Base-by-base conservation (phyloP, 2,329 filamentous ascomycete genomes). In the Phaeosphaeria sp. region DNA sequence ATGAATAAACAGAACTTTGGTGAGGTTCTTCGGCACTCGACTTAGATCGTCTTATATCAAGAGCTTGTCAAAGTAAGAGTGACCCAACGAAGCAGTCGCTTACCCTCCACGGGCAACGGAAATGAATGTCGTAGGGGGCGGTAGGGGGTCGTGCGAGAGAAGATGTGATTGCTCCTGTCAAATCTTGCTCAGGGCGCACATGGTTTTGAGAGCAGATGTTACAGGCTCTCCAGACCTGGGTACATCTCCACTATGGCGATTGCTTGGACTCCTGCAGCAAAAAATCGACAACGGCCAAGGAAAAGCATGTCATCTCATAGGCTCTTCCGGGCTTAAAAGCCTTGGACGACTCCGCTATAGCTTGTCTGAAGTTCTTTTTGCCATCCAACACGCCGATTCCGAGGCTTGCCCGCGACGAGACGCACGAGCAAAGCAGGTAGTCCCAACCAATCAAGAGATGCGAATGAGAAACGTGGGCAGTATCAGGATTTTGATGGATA, bases 61-160 rank as follows among this genome's bases (percentile, higher is more conserved):
- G 5, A 20, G 42, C 9, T 13, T 46, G n/a, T 9, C 21, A 46
- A 22, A 18, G 36, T 41, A 21, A 22, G 6, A 13, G 21, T 20
- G 42, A 23, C n/a, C 6, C 42, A 21, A 20, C 9, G 18, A 21
- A 13, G 21, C 11, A 23, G 18, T 20, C 18, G 18, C 2, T 4
- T 15, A 4, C 18, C 42, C 11, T 13, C n/a, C 42, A 11, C 13
- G 21, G 18, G 30, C 39, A 36, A 23, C 10, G 11, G 17, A 13
- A 22, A 21, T 25, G 36, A 50, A 42, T 50, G 48, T 50, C 48
- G 33, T 50, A 50, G n/a, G 48, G n/a, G 48, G 48, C 48, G 23
- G 10, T 10, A 23, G 21, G 22, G 11, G 21, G 21, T 9, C n/a
- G 33, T 50, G 27, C 17, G 48, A 15, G 33, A 22, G 33, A 7